These are phyloP conservation scores for Dothistroma pini DNA, from an alignment of 2,329 filamentous ascomycete species.

Conservation along the genomic window DNA sequence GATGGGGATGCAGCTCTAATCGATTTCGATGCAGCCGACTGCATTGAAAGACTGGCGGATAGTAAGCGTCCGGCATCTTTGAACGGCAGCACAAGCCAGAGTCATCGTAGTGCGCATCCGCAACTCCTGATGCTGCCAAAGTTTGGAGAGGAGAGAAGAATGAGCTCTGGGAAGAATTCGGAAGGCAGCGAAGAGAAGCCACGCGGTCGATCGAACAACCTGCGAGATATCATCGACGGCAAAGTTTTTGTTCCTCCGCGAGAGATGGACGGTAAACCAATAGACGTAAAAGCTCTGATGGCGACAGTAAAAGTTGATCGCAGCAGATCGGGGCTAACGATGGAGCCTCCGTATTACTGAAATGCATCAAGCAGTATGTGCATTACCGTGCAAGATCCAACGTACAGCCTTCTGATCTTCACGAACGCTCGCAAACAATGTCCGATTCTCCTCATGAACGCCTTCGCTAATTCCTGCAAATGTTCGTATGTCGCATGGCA, in stretches of 20 bases:
- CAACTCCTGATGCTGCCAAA: conserved; percentile 24
- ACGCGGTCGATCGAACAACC: conserved; percentile 19
- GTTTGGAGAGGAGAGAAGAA: conserved; percentile 17
- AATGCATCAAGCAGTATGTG: not conserved
- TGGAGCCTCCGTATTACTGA: conserved; percentile 2
- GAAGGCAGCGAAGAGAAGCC: conserved; percentile 12
- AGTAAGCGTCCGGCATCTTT: conserved; percentile 21
- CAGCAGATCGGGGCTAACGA: not conserved
- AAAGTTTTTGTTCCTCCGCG: conserved; percentile 13
- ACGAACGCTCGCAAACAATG: not conserved
- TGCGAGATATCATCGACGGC: conserved; percentile 23
- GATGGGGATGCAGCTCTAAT: conserved; percentile 29
- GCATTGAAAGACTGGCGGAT: conserved; percentile 22
- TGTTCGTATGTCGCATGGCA: not conserved
- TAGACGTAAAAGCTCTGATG: conserved; percentile 13
- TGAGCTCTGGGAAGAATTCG: conserved; percentile 21
- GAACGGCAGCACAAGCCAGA: conserved; percentile 20
- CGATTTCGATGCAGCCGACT: conserved; percentile 25
- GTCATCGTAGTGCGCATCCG: conserved; percentile 22
- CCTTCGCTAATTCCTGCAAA: conserved; percentile 3
- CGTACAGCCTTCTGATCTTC: not conserved
- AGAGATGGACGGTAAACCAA: conserved; percentile 4
- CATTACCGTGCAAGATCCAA: not conserved
- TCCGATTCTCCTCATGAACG: not conserved
- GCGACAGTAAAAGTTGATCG: conserved; percentile 5